A percentile compares a stretch with the other conserved stretches of the same genome.
These are phyloP conservation scores for Coprinellus micaceus DNA, from an alignment of 768 basidiomycete species.

Conservation along the genomic window DNA sequence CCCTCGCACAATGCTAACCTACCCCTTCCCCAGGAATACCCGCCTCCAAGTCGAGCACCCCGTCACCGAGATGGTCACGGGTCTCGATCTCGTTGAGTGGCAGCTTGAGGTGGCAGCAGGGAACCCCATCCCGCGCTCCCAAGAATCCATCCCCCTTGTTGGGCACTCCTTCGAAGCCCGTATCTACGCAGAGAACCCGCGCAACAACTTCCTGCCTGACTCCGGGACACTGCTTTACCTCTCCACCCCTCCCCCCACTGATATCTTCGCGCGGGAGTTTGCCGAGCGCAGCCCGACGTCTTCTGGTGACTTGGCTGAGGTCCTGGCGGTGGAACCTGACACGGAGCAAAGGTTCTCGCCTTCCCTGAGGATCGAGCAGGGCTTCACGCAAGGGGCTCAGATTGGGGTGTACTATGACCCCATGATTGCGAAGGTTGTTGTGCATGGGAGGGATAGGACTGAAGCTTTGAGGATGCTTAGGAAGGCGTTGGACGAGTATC, in stretches of 20 bases:
- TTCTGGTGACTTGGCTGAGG: conserved; percentile 17
- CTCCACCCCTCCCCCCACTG: conserved; percentile 73
- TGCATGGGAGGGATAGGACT: conserved; percentile 77
- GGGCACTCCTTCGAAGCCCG: conserved; percentile 95
- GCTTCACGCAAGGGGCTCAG: conserved; percentile 73
- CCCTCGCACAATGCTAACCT: neutral
- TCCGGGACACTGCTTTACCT: conserved; percentile 80
- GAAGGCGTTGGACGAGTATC: conserved; percentile 81
- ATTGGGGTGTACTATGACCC: conserved; percentile 91
- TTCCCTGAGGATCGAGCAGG: conserved; percentile 83
- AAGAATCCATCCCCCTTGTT: conserved; percentile 76
- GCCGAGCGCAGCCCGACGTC: conserved; percentile 19
- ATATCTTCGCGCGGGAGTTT: conserved; percentile 56
- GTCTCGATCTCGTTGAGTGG: conserved; percentile 93
- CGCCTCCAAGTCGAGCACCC: conserved; percentile 88
- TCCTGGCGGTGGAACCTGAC: conserved; percentile 24
- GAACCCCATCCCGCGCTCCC: conserved; percentile 75
- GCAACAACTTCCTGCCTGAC: conserved; percentile 90
- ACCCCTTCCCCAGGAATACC: conserved; percentile 58
- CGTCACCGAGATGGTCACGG: conserved; percentile 93
- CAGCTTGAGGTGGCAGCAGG: conserved; percentile 91
- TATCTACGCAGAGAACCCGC: conserved; percentile 93
- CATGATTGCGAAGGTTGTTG: conserved; percentile 89
- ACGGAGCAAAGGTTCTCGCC: conserved; percentile 38
- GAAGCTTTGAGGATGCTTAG: conserved; percentile 81